Base-by-base conservation (phyloP, 306 rosid species). In the Vicia villosa region DNA sequence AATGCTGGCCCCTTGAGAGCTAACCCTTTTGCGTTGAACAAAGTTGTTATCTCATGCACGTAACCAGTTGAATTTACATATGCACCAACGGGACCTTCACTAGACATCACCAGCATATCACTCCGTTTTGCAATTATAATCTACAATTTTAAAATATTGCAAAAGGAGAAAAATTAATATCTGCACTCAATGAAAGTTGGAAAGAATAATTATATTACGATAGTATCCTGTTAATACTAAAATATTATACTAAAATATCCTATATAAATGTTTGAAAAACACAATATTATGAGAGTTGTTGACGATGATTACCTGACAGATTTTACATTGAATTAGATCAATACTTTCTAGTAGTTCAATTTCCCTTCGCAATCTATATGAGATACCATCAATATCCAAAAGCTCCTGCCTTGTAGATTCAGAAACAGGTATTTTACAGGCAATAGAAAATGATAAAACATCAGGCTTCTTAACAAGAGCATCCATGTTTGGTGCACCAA, bases 401-500 rank as follows among this genome's bases (percentile, higher is more conserved):
- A 95, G 99, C 72, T 95, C 97, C 82, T 91, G 99, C 80, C 97
- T 87, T 68, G 92, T 89, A 82, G 92, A 87, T 78, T 86, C 96
- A 62, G 97, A 95, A 34, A 91, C 96, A 6, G 97, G 97, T 81
- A 95, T 80, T 88, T 95, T 95, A 79, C 97, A 89, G 62, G 96
- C 99, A 6, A 95, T 91, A 63, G 79, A 76, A 84, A 91, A 95
- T 43, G 97, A 89, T 77, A 95, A 84, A 64, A 82, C 72, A 71
- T 74, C 96, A 37, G 99, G 99, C 82, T 82, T 91, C 83, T 89
- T 80, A 73, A 91, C 55, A 51, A 91, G 86, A 75, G 77, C 76
- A 79, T 95, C 97, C 96, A 88, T 83, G 80, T 77, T 87, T 22
- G 97, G 95, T 50, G 74, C 74, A 56, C 92, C 96, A 56, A 95